These are phyloP conservation scores for Leptomonas pyrrhocoris DNA, from an alignment of 208 protist genomes.

Conservation along the genomic window DNA sequence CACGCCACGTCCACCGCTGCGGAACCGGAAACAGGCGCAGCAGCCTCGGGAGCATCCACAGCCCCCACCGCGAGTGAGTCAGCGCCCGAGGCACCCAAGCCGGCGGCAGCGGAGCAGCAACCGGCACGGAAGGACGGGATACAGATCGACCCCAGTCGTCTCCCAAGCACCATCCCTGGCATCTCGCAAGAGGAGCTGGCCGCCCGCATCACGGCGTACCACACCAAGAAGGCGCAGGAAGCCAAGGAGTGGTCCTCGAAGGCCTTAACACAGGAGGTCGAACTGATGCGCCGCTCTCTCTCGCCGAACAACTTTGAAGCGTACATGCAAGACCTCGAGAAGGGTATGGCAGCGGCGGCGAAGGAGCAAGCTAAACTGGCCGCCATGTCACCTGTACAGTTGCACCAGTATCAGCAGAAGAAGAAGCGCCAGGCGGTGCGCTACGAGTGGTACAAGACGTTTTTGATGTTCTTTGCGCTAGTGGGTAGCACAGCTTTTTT, in stretches of 20 bases:
- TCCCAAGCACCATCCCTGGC: constrained; percentile 77
- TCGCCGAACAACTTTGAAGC: constrained; percentile 48
- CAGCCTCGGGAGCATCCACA: background rate
- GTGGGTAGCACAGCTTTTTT: constrained; percentile 57
- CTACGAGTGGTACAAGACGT: constrained; percentile 53
- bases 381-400: constrained; percentile 62
- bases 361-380: constrained; percentile 54
- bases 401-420: constrained; percentile 64
- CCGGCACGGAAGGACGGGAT: background rate
- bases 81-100: too few species aligned
- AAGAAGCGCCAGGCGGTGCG: constrained; percentile 44
- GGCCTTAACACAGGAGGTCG: constrained; percentile 45
- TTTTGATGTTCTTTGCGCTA: constrained; percentile 50
- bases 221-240: constrained; percentile 29
- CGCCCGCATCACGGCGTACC: constrained; percentile 36
- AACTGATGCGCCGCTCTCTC: constrained; percentile 69
- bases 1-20: background rate
- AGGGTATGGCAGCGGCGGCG: constrained; percentile 31
- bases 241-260: constrained; percentile 15
- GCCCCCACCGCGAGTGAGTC: background rate
- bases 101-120: background rate
- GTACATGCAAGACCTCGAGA: constrained; percentile 49
- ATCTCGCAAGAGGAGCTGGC: constrained; percentile 76
- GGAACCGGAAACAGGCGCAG: background rate
- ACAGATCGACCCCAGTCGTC: constrained; percentile 48